phyloP scores from a whole-genome alignment of 306 rosid species.

The Crataegus laevigata region DNA sequence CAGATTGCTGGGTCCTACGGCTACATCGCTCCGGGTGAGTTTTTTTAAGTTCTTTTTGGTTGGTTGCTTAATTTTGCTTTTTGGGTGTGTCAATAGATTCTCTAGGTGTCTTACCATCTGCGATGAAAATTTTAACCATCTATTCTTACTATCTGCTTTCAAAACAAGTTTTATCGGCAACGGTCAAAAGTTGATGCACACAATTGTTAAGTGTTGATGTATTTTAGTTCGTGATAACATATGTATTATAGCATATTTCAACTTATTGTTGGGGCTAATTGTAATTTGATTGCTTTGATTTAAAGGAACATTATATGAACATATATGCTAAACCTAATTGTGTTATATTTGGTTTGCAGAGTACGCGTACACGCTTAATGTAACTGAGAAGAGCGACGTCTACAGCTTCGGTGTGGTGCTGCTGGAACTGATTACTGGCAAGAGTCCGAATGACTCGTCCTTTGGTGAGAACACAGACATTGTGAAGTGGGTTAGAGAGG shows the following conservation, averaged over 20 bases:
- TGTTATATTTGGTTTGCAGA: conserved; percentile 2
- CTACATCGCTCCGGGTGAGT: conserved; percentile 78
- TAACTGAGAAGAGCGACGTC: conserved; percentile 75
- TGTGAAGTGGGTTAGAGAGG: conserved; percentile 69
- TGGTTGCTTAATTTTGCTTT: background rate
- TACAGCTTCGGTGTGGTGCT: conserved; percentile 80
- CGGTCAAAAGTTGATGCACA: too few relatives aligned
- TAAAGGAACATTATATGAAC: background rate
- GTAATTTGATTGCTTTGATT: background rate
- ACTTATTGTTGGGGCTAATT: background rate
- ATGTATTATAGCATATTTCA: too few relatives aligned
- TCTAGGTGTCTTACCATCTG: background rate
- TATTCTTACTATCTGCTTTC: background rate
- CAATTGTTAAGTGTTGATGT: background rate
- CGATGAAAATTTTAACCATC: background rate
- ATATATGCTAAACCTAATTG: too few relatives aligned
- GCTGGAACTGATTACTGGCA: conserved; percentile 64
- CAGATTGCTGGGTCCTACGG: conserved; percentile 75
- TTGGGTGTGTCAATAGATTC: too few relatives aligned
- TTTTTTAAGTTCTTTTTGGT: background rate
- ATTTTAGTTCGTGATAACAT: background rate
- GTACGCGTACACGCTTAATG: conserved; percentile 55
- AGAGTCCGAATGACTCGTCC: conserved; percentile 63
- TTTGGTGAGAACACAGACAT: conserved; percentile 69
- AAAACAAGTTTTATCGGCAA: background rate